Conservation (phyloP, 768 basidiomycete genomes). For the Hemileccinum rubropunctum region DNA sequence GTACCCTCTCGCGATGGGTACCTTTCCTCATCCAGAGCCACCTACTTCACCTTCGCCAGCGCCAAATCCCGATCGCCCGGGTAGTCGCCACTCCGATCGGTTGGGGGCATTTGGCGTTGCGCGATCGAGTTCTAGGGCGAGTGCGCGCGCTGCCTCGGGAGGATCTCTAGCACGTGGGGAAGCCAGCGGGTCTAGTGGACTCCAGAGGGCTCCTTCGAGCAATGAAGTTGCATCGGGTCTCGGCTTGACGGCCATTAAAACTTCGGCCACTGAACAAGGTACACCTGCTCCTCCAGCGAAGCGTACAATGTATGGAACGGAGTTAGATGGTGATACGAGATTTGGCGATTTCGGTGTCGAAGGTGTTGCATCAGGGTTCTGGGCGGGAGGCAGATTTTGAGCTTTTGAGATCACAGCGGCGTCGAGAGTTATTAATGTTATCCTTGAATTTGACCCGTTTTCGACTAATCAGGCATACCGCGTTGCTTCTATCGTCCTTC, state of each 20-base stretch:
- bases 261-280: conserved; percentile 36
- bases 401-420: not conserved
- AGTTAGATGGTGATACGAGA: conserved; percentile 76
- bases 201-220: conserved; percentile 38
- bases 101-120: conserved; percentile 31
- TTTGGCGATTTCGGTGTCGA: conserved; percentile 84
- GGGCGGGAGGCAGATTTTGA: conserved; percentile 52
- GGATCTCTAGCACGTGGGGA: conserved; percentile 27
- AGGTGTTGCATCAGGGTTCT: conserved; percentile 71
- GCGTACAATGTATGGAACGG: conserved; percentile 83
- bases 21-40: conserved; percentile 34
- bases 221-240: conserved; percentile 45
- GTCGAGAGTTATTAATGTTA: conserved; percentile 1
- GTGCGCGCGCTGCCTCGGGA: conserved; percentile 28
- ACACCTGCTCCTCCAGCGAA: conserved; percentile 48
- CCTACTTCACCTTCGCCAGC: conserved; percentile 34
- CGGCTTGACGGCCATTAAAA: conserved; percentile 40
- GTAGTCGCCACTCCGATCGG: conserved; percentile 33
- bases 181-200: conserved; percentile 22
- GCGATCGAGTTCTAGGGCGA: conserved; percentile 38
- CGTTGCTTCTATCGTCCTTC: conserved; percentile 1
- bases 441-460: conserved; percentile 4
- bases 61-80: conserved; percentile 31
- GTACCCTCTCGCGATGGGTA: no score
- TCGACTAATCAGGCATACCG: conserved; percentile 8